Evolutionary conservation across 352 stramenopile genomes (phyloP).

Genomic region (Globisporangium recalcitrans): DNA sequence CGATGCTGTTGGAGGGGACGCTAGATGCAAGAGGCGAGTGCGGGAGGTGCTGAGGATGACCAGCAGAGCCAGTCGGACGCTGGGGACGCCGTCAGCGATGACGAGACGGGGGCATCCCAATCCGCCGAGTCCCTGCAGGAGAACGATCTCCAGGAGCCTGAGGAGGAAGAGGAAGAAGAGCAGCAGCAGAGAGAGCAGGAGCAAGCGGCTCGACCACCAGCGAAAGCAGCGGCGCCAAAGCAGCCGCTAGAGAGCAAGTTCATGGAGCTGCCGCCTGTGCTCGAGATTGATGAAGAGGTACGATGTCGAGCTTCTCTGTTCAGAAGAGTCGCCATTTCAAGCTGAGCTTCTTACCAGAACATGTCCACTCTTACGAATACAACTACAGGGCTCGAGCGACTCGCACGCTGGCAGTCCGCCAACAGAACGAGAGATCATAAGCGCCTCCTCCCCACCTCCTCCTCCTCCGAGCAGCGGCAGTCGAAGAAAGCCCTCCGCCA

Average conservation of each 20-base stretch:
- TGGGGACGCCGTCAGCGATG: not conserved
- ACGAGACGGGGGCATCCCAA: constrained; percentile 17
- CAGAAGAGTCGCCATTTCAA: not conserved
- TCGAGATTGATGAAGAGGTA: constrained; percentile 47
- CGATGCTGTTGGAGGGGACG: not conserved
- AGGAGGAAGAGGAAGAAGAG: constrained; percentile 16
- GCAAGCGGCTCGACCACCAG: constrained; percentile 11
- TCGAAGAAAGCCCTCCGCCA: not conserved
- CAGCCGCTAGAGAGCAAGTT: constrained; percentile 31
- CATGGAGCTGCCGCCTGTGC: constrained; percentile 36
- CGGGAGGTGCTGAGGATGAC: not conserved
- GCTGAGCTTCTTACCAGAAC: not conserved
- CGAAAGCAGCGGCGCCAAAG: constrained; percentile 16
- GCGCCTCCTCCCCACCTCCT: not conserved
- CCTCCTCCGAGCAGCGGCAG: not conserved
- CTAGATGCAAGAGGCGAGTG: constrained; percentile 1
- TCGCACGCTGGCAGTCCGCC: constrained; percentile 14
- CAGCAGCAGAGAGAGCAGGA: constrained; percentile 14
- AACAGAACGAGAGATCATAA: constrained; percentile 10
- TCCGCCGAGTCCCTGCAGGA: constrained; percentile 20
- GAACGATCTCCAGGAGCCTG: constrained; percentile 23
- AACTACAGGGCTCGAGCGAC: constrained; percentile 18
- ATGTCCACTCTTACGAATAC: not conserved
- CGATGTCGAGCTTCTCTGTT: not conserved
- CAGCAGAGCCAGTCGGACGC: not conserved